Evolutionary conservation across 176 grass and related monocot species (phyloP).

Genomic region (Secale cereale): DNA sequence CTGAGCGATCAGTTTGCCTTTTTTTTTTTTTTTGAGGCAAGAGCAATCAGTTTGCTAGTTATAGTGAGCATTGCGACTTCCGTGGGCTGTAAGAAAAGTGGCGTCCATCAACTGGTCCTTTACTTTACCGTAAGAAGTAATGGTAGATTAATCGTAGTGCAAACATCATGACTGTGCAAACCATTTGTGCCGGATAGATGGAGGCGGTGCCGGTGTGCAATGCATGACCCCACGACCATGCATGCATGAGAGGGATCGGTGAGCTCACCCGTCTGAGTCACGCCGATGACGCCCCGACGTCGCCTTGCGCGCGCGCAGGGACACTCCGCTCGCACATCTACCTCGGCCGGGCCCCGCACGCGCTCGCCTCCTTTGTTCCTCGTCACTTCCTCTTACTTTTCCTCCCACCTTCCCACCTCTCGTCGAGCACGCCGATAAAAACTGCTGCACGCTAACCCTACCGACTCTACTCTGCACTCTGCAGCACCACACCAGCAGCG

Average conservation of each 20-base stretch:
- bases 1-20: too few species aligned
- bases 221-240: background rate
- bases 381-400: constrained; percentile 31
- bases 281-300: constrained; percentile 14
- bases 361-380: constrained; percentile 13
- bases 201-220: too few species aligned
- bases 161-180: constrained; percentile 8
- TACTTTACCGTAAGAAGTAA: too few species aligned
- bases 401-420: constrained; percentile 25
- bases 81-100: too few species aligned
- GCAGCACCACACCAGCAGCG: background rate
- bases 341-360: background rate
- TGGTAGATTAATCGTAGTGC: background rate
- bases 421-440: constrained; percentile 30
- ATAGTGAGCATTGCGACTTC: too few species aligned
- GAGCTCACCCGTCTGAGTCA: constrained; percentile 25
- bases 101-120: too few species aligned
- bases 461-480: background rate
- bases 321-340: too few species aligned
- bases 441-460: background rate
- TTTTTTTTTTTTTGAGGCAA: too few species aligned
- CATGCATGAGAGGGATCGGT: background rate
- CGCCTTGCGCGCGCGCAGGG: too few species aligned
- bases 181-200: background rate
- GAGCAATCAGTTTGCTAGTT: too few species aligned